Evolutionary conservation across 768 basidiomycete species (phyloP), one percentile per base, ranked within the genome.

Genomic region (Collybiopsis confluens): DNA sequence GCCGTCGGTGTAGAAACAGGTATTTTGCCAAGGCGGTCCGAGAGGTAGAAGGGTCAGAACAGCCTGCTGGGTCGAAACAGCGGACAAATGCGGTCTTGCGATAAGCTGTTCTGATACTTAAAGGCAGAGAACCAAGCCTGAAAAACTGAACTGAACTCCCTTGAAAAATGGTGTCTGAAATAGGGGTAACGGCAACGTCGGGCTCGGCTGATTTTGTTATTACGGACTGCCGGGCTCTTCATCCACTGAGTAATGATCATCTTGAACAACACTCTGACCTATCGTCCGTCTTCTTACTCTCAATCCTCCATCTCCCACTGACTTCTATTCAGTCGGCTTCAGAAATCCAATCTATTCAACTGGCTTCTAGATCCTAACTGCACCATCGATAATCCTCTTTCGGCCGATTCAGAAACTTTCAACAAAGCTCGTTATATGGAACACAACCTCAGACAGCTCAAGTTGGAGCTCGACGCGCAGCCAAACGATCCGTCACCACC

Each of bases 401-500:
- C 26, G 16, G 9, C 36, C 6, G n/a, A 35, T 48, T 9, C 46
- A 10, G 21, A 15, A 11, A 35, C 15, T 20, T 20, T 28, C 30
- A 35, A 30, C 30, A 33, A 35, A 33, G 26, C 13, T 45, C 45
- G 45, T 28, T 43, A 36, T 45, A 53, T 53, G 52, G 52, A 53
- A 53, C 41, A 24, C 23, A 53, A 53, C 27, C 42, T 53, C 21
- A 41, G 52, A 33, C 52, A 45, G 43, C n/a, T 53, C 16, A 42
- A 40, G 23, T n/a, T 45, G 24, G 43, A 53, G 15, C 11, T 45
- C 15, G 30, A 37, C 42, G 23, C 6, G 20, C 10, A 52, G 21
- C 11, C 28, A 36, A n/a, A 43, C 2, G 23, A 15, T 10, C 23
- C 42, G 27, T 33, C 30, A 15, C 52, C 28, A 45, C 18, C 7